Conservation (phyloP, 129 eudicot genomes). For the Pittosporum tobira region DNA sequence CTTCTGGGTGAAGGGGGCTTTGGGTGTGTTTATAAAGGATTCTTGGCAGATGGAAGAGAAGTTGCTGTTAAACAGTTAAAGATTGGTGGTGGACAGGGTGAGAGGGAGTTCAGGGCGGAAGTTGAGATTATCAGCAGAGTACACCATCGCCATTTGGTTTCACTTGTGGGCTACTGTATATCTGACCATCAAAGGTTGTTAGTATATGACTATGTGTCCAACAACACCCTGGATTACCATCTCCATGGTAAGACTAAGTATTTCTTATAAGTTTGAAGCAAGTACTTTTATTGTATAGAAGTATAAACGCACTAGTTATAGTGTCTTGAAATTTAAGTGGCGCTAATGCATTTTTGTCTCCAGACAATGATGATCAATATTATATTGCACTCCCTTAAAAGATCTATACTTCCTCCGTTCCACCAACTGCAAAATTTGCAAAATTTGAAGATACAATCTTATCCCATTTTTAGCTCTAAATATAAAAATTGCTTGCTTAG, state of each 20-base stretch:
- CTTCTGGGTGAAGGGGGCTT: conserved; percentile 92
- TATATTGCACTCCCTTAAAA: background rate
- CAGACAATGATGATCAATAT: background rate
- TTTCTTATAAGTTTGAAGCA: background rate
- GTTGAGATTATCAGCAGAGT: conserved; percentile 91
- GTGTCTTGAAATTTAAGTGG: background rate
- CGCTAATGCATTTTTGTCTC: background rate
- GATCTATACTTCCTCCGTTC: background rate
- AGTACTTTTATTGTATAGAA: background rate
- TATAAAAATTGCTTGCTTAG: no score
- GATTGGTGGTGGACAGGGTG: conserved; percentile 89
- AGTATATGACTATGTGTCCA: conserved; percentile 81
- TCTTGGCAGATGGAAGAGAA: conserved; percentile 63
- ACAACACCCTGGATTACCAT: conserved; percentile 71
- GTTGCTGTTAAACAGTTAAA: conserved; percentile 90
- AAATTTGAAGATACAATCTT: no score
- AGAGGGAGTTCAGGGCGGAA: conserved; percentile 90
- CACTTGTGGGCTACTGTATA: conserved; percentile 96
- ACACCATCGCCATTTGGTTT: conserved; percentile 89
- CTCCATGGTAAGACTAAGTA: conserved; percentile 64
- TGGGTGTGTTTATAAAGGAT: conserved; percentile 91
- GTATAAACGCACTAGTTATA: background rate
- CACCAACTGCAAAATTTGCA: no score
- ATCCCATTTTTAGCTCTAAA: no score
- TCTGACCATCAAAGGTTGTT: conserved; percentile 73